phyloP scores from a whole-genome alignment of 1,284 basidiomycete genomes.

The Anthracocystis panici-leucophaei region DNA sequence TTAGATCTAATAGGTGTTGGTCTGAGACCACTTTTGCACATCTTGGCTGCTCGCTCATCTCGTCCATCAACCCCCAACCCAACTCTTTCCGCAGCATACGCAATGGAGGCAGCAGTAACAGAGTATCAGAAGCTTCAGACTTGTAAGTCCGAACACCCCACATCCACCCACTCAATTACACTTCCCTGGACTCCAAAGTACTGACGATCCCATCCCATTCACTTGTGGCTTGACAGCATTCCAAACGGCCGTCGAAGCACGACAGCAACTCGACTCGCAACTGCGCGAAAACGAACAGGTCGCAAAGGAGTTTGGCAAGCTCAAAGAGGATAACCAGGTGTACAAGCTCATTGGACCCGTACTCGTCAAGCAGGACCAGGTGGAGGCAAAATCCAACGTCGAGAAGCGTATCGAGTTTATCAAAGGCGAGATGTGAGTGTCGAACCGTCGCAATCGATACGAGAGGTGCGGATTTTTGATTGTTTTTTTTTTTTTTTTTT shows the following conservation, averaged over 20 bases:
- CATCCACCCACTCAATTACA: background rate
- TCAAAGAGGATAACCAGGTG: constrained; percentile 83
- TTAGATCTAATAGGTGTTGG: constrained; percentile 13
- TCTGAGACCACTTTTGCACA: constrained; percentile 3
- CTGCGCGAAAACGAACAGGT: constrained; percentile 91
- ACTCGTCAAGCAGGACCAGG: constrained; percentile 87
- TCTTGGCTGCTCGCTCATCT: background rate
- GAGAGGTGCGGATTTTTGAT: background rate
- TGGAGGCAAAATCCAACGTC: constrained; percentile 89
- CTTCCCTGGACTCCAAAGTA: no score
- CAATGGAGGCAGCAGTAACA: constrained; percentile 46
- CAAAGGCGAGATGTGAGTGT: constrained; percentile 82
- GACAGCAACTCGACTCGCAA: constrained; percentile 74
- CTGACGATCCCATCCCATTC: background rate
- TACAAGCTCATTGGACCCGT: constrained; percentile 95
- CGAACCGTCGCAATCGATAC: background rate
- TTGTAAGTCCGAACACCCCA: constrained; percentile 17
- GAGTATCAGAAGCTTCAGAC: constrained; percentile 56
- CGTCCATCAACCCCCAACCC: constrained; percentile 5
- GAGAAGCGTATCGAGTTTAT: constrained; percentile 94
- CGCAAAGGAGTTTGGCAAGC: constrained; percentile 87
- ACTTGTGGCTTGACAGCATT: constrained; percentile 30
- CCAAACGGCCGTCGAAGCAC: constrained; percentile 56
- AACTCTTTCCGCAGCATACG: constrained; percentile 2
- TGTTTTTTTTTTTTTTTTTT: no score